phyloP scores from a whole-genome alignment of 2,329 filamentous ascomycete species.

The Fusarium nelsonii region DNA sequence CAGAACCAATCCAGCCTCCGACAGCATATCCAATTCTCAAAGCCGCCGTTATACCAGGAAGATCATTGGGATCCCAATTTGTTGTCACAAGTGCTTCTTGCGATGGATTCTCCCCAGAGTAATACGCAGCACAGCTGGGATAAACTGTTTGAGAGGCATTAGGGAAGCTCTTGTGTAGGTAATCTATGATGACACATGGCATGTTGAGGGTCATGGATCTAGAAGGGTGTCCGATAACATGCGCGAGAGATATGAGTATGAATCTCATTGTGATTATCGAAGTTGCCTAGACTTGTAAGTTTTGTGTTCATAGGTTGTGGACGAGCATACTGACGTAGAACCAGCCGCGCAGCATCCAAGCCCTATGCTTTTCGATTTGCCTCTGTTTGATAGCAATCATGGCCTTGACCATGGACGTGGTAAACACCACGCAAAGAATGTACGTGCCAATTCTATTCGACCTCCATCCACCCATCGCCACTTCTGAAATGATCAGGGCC shows the following conservation, averaged over 20 bases:
- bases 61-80: conserved; percentile 21
- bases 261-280: conserved; percentile 28
- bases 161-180: conserved; percentile 10
- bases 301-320: accelerated
- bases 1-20: conserved; percentile 1
- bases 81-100: conserved; percentile 18
- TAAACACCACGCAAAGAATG: background rate
- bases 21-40: conserved; percentile 10
- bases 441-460: conserved; percentile 3
- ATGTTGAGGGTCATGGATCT: background rate
- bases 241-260: background rate
- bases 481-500: conserved; percentile 9
- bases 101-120: background rate
- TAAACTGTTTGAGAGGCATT: background rate
- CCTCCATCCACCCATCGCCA: conserved; percentile 13
- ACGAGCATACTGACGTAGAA: conserved; percentile 6
- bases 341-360: conserved; percentile 31
- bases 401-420: background rate
- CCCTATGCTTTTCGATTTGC: conserved; percentile 6
- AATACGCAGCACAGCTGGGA: conserved; percentile 7
- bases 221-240: conserved; percentile 3
- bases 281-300: conserved; percentile 10
- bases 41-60: conserved; percentile 11
- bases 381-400: conserved; percentile 6
- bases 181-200: conserved; percentile 14